A percentile compares a stretch with the other conserved stretches of the same genome.
phyloP scores from a whole-genome alignment of 1,284 basidiomycete genomes.

The Ceratobasidium sp. region DNA sequence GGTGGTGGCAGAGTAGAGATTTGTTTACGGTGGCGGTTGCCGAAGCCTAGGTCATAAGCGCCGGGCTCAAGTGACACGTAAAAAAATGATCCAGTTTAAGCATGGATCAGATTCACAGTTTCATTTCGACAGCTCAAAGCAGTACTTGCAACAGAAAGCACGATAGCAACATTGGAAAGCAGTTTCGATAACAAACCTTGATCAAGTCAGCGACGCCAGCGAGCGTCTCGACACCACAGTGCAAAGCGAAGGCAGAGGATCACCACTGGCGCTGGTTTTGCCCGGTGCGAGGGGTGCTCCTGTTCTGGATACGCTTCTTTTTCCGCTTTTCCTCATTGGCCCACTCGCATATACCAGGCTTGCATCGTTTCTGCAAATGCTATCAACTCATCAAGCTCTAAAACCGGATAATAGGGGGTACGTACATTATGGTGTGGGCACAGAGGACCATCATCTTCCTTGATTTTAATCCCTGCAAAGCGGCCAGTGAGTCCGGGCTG shows the following conservation, averaged over 20 bases:
- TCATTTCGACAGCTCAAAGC: slow-evolving; percentile 9
- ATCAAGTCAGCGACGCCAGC: background rate
- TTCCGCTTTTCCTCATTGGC: slow-evolving; percentile 18
- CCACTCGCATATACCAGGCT: slow-evolving; percentile 40
- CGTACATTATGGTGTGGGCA: slow-evolving; percentile 36
- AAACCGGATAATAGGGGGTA: background rate
- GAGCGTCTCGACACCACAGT: background rate
- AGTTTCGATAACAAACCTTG: background rate
- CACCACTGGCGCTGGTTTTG: slow-evolving; percentile 32
- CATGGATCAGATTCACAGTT: background rate
- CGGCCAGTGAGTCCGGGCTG: background rate
- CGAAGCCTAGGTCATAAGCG: too few relatives aligned
- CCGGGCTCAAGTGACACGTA: slow-evolving; percentile 6
- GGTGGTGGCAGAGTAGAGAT: slow-evolving; percentile 5
- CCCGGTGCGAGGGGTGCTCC: background rate
- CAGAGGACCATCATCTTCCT: slow-evolving; percentile 20
- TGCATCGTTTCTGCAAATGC: slow-evolving; percentile 28
- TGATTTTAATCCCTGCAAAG: background rate
- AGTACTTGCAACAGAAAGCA: slow-evolving; percentile 4
- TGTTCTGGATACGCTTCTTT: slow-evolving; percentile 12
- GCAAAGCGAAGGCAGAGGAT: background rate
- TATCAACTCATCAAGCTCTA: background rate
- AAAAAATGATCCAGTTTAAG: too few relatives aligned
- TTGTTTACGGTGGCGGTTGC: background rate
- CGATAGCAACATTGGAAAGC: slow-evolving; percentile 12